A percentile compares a stretch with the other conserved stretches of the same genome.
Conservation (phyloP, 257 asterid genomes). For the Fraxinus quadrangulata region DNA sequence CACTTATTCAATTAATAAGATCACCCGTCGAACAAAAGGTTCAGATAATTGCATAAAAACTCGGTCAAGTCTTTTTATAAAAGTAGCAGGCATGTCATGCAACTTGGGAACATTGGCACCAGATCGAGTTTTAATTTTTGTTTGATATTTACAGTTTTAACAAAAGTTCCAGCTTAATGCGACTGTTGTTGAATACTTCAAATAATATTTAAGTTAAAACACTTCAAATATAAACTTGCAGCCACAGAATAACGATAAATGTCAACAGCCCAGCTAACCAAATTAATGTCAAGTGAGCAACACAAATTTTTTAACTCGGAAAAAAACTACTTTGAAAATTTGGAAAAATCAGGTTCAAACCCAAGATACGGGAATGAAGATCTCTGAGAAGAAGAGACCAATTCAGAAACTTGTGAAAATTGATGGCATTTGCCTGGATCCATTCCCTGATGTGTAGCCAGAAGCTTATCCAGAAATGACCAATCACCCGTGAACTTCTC, state of each 20-base stretch:
- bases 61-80: no score
- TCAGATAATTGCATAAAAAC: no score
- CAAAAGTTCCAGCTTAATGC: no score
- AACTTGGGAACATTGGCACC: no score
- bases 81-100: no score
- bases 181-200: no score
- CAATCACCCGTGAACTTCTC: slow-evolving; percentile 60
- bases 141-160: no score
- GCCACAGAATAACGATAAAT: not conserved
- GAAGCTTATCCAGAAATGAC: slow-evolving; percentile 73
- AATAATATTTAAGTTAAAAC: no score
- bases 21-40: no score
- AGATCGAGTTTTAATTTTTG: no score
- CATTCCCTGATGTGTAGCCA: slow-evolving; percentile 51
- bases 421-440: slow-evolving; percentile 46
- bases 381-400: slow-evolving; percentile 41
- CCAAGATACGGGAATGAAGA: slow-evolving; percentile 38
- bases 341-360: slow-evolving; percentile 40
- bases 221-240: not conserved
- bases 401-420: slow-evolving; percentile 38
- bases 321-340: slow-evolving; percentile 30
- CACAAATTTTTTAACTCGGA: not conserved
- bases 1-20: no score
- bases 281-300: not conserved
- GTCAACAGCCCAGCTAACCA: not conserved